These are phyloP conservation scores for Protea cynaroides DNA, from an alignment of 164 flowering plant species.

Conservation along the genomic window DNA sequence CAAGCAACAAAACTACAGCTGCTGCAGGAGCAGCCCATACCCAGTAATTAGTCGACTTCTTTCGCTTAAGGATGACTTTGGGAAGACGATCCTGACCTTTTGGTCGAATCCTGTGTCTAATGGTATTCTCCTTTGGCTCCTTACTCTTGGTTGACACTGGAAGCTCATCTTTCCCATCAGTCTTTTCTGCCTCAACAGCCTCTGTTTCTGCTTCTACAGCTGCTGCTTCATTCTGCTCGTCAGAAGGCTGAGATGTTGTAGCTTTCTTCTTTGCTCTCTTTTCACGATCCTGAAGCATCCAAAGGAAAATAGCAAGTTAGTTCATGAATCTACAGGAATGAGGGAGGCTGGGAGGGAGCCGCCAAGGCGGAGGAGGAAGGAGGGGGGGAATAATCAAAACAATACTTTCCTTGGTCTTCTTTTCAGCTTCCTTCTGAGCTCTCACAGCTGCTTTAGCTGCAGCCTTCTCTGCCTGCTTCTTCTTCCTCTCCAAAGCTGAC, in stretches of 20 bases:
- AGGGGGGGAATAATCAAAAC: not conserved
- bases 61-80: constrained; percentile 57
- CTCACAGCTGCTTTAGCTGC: constrained; percentile 65
- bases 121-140: constrained; percentile 38
- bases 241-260: constrained; percentile 28
- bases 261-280: constrained; percentile 79
- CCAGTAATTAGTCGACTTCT: constrained; percentile 68
- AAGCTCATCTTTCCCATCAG: constrained; percentile 28
- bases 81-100: constrained; percentile 57
- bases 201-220: constrained; percentile 18
- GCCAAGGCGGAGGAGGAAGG: not conserved
- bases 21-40: constrained; percentile 52
- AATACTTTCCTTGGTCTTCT: constrained; percentile 74
- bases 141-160: constrained; percentile 34
- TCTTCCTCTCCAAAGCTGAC: constrained; percentile 57
- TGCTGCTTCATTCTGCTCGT: constrained; percentile 33
- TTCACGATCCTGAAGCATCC: constrained; percentile 59
- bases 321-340: not conserved
- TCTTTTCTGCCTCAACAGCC: constrained; percentile 36
- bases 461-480: constrained; percentile 35
- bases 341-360: no score
- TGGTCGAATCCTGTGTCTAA: constrained; percentile 40
- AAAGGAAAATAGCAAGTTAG: not conserved
- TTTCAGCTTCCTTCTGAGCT: constrained; percentile 91
- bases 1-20: constrained; percentile 27